Base-by-base conservation (phyloP, 2,329 filamentous ascomycete species). In the Alternaria tenuissima region DNA sequence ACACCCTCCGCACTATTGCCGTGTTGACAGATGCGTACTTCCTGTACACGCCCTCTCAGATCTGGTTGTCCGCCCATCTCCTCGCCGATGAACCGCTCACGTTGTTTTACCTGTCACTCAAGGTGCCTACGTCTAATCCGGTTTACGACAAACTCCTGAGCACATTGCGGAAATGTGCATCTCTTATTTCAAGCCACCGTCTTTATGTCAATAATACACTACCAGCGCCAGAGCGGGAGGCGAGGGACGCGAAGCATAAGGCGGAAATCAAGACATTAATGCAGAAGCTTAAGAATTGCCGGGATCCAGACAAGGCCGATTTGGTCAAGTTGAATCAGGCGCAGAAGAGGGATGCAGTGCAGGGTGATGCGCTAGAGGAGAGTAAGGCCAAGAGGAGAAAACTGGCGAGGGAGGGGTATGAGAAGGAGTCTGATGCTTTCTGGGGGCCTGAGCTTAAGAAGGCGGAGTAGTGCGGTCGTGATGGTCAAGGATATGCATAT, bases 21-120 rank as follows among this genome's bases (percentile, higher is more conserved):
- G 82, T 96, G 52, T 85, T 97, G 62, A 97, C 94, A 26, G 95
- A 99, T 72, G 93, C 88, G n/a, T 98, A 98, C 81, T 97, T 98
- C 80, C 90, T 97, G 78, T 98, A 92, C 80, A 94, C 94, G 0
- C 95, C 95, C 0, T 91, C 92, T 24, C 95, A 99, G 78, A 96
- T 98, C 76, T 94, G 94, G 89, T 85, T 98, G 61, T 90, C 92
- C 0, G 89, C 94, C 0, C 80, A 97, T 28, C 84, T 90, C 14
- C 85, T 96, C 52, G 91, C 89, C 0, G 94, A 98, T 74, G 80
- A 83, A 41, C 86, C 85, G 0, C 80, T 95, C 74, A 76, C 79
- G 0, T 58, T 73, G n/a, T 82, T 83, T 67, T 84, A 82, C 69
- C 72, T 85, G 20, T 67, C 69, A 20, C 77, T 79, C 5, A 84